Base-by-base conservation (phyloP, 2,329 filamentous ascomycete genomes). In the Coniochaeta sp. region DNA sequence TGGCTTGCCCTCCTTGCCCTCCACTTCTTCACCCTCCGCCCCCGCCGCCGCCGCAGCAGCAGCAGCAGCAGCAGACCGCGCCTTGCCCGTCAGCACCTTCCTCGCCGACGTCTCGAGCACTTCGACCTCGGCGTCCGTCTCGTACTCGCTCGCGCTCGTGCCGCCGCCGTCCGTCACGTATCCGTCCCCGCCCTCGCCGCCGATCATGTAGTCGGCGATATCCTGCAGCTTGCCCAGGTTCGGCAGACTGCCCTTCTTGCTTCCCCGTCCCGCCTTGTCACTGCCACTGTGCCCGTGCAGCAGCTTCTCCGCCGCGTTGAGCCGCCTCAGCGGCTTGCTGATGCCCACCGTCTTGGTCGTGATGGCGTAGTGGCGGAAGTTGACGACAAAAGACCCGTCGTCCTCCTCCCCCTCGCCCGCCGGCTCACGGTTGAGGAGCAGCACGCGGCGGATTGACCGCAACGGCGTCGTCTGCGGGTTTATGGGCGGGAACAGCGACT, bases 111-210 rank as follows among this genome's bases (percentile, higher is more conserved):
- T 82, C 77, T 87, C 86, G 19, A 80, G 83, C 24, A 99, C 86
- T 71, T 99, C 95, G 12, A 99, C 91, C 74, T 99, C 95, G 50
- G 91, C 93, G 70, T 99, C 95, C 0, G 93, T 97, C 64, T 98
- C 95, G 26, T 89, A 79, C 71, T 99, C 95, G 44, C 91, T 96
- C 60, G 96, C 95, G 64, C 91, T 96, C 0, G 87, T 89, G 22
- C 76, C 84, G 24, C 54, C 54, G 47, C 54, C 54, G 61, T 95
- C 93, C 4, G 91, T 95, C 67, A 93, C 89, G 74, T 98, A 99
- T 3, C 93, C 91, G 19, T 85, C 80, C 16, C 86, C 88, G 22
- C 84, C 83, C 44, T 90, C 91, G 2, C 87, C 88, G 60, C 96
- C 92, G 40, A 96, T 88, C 74, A 99, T 88, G 72, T 93, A 99